These are phyloP conservation scores for Neurospora africana DNA, from an alignment of 495 filamentous ascomycete genomes.

Conservation along the genomic window DNA sequence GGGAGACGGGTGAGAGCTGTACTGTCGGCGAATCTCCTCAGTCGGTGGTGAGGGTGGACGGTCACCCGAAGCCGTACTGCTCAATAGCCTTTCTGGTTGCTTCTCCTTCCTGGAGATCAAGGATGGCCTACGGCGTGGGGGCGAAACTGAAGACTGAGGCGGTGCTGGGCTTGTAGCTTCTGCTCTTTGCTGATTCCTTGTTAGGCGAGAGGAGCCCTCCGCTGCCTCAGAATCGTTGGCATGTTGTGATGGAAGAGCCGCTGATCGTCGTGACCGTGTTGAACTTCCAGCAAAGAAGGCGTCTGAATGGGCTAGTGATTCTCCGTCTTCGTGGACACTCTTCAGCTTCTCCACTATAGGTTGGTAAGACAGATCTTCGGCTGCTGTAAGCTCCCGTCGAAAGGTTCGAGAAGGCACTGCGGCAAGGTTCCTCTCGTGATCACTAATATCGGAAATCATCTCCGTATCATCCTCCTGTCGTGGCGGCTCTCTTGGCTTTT, in stretches of 20 bases:
- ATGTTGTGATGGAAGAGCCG: not conserved
- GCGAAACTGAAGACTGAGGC: not conserved
- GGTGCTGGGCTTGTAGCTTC: not conserved
- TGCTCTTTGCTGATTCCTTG: not conserved
- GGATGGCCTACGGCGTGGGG: not conserved
- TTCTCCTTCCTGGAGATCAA: not conserved
- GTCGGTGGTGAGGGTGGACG: not conserved
- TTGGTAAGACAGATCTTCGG: not conserved
- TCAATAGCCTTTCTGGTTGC: not conserved
- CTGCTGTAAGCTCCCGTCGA: not conserved
- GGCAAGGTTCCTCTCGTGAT: conserved; percentile 27
- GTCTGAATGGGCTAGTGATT: not conserved
- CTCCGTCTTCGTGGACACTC: not conserved
- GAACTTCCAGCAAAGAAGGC: not conserved
- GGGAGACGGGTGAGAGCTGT: conserved; percentile 18
- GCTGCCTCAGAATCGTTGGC: not conserved
- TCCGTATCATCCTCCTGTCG: conserved; percentile 15
- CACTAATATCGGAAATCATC: conserved; percentile 35
- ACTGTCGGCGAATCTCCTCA: not conserved
- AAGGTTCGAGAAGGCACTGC: not conserved
- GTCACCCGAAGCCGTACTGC: not conserved
- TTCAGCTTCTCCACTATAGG: not conserved
- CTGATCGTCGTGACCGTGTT: not conserved
- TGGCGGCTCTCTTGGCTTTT: conserved; percentile 9
- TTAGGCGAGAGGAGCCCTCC: not conserved